Conservation (phyloP, 106 monocot species). For the Dioscorea alata region DNA sequence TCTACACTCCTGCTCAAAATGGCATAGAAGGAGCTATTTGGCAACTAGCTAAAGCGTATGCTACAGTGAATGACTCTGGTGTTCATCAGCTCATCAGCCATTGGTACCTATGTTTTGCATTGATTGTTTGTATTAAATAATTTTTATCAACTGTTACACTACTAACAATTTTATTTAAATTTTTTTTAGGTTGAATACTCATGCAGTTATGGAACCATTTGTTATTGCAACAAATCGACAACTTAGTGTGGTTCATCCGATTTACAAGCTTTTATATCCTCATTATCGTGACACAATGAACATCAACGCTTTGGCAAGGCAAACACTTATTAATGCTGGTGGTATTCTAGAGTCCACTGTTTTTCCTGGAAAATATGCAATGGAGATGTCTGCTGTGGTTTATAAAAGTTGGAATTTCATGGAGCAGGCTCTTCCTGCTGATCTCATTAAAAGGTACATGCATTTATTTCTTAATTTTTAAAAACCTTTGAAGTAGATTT, state of each 20-base stretch:
- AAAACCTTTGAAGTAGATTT: no score
- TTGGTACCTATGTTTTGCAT: slow-evolving; percentile 22
- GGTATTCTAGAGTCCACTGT: slow-evolving; percentile 41
- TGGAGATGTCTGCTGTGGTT: slow-evolving; percentile 37
- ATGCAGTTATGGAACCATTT: slow-evolving; percentile 53
- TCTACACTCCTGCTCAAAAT: slow-evolving; percentile 26
- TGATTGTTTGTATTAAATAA: neutral
- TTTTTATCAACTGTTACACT: neutral
- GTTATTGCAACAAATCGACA: slow-evolving; percentile 52
- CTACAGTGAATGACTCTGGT: slow-evolving; percentile 36
- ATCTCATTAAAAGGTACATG: slow-evolving; percentile 46
- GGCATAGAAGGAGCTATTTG: slow-evolving; percentile 28
- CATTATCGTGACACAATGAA: slow-evolving; percentile 63
- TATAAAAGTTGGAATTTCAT: slow-evolving; percentile 49
- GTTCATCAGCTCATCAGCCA: slow-evolving; percentile 61
- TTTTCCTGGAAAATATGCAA: slow-evolving; percentile 37
- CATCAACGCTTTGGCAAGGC: slow-evolving; percentile 54
- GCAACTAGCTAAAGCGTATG: slow-evolving; percentile 60
- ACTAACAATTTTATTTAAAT: neutral
- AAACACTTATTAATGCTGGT: slow-evolving; percentile 42
- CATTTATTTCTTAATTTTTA: no score
- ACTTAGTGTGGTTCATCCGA: slow-evolving; percentile 45
- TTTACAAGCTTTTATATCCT: slow-evolving; percentile 50
- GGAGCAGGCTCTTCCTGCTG: slow-evolving; percentile 38
- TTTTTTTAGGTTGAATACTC: slow-evolving; percentile 41